A percentile compares a stretch with the other conserved stretches of the same genome.
Evolutionary conservation across 225 moss, liverwort and hornwort species (phyloP).

Genomic region (Straminergon stramineum): DNA sequence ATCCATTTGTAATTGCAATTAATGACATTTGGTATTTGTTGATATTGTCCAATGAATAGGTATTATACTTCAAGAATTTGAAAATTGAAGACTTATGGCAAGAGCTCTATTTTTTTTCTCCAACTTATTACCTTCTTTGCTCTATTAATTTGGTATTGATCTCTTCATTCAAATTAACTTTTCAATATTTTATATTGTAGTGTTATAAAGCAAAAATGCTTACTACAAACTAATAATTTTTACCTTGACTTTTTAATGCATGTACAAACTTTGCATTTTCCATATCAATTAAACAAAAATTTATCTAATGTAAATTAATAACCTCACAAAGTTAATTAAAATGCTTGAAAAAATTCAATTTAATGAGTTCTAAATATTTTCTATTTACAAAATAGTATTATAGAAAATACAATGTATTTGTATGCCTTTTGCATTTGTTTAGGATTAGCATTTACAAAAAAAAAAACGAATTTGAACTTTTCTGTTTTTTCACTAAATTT

Average conservation of each 20-base stretch:
- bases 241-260: too few species aligned
- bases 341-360: not conserved
- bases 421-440: not conserved
- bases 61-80: not conserved
- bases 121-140: not conserved
- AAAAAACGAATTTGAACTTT: not conserved
- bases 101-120: not conserved
- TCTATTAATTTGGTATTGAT: not conserved
- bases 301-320: too few species aligned
- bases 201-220: too few species aligned
- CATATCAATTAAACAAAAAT: too few species aligned
- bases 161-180: not conserved
- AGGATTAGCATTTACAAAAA: fast-evolving
- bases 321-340: not conserved
- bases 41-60: not conserved
- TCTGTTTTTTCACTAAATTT: too few species aligned
- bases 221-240: not conserved
- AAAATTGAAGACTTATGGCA: too few species aligned
- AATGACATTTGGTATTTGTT: not conserved
- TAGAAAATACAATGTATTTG: too few species aligned
- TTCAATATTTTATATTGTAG: fast-evolving
- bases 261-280: not conserved
- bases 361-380: fast-evolving
- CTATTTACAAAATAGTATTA: not conserved
- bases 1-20: not conserved